A percentile compares a stretch with the other conserved stretches of the same genome.
These are phyloP conservation scores for Aphanoascus verrucosus DNA, from an alignment of 2,329 filamentous ascomycete species.

Conservation along the genomic window DNA sequence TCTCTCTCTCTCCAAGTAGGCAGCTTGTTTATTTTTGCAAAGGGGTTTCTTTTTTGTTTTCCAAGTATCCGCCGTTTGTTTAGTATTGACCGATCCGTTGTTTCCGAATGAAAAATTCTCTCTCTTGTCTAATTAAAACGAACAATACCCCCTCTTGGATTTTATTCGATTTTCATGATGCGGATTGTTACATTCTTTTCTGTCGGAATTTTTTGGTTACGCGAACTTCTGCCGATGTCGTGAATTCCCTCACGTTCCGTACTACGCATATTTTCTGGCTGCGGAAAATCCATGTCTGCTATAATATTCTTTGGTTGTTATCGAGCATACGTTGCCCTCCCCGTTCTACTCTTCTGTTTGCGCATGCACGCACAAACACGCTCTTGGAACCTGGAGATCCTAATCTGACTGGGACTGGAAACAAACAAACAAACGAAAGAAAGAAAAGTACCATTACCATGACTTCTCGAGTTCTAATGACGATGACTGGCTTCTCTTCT, in stretches of 20 bases:
- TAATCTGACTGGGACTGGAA: too few species aligned
- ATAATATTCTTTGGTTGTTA: too few species aligned
- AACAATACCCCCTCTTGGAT: conserved; percentile 33
- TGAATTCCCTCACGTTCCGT: conserved; percentile 12
- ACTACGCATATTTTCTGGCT: too few species aligned
- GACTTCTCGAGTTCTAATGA: too few species aligned
- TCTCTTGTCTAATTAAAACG: conserved; percentile 27
- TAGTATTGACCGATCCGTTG: conserved; percentile 27
- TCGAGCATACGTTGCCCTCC: too few species aligned
- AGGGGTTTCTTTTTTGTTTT: conserved; percentile 15
- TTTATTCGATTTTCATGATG: conserved; percentile 11
- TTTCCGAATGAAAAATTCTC: conserved; percentile 35
- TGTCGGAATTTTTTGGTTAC: conserved; percentile 7
- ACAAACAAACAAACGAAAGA: too few species aligned
- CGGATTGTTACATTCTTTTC: conserved; percentile 6
- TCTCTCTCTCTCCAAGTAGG: conserved; percentile 25
- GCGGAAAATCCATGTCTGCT: too few species aligned
- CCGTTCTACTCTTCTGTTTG: too few species aligned
- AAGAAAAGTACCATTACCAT: too few species aligned
- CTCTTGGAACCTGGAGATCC: too few species aligned
- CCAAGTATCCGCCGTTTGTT: conserved; percentile 8
- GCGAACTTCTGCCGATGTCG: conserved; percentile 17
- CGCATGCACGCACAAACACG: too few species aligned
- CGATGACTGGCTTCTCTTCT: too few species aligned
- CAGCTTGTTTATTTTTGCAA: conserved; percentile 23